Percentiles rank a stretch among this genome's conserved stretches.
These are phyloP conservation scores for Wallacemonas sp. DNA, from an alignment of 208 protist genomes.

Conservation along the genomic window DNA sequence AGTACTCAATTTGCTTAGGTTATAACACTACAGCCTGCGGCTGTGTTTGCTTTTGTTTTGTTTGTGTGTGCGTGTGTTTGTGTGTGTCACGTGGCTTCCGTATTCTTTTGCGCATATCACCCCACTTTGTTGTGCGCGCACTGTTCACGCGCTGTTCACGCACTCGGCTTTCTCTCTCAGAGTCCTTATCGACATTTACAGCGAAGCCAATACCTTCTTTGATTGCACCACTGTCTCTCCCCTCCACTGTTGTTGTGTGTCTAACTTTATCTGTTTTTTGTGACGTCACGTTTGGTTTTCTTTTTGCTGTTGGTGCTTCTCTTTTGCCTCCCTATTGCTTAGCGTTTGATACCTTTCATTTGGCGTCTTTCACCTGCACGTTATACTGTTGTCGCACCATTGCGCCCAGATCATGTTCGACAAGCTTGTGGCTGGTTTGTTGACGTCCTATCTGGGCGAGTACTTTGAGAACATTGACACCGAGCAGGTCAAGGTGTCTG, in stretches of 20 bases:
- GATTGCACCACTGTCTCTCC: neutral
- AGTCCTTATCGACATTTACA: too few relatives aligned
- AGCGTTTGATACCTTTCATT: too few relatives aligned
- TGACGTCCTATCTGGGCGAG: slow-evolving; percentile 78
- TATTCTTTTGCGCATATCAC: too few relatives aligned
- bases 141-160: too few relatives aligned
- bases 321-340: slow-evolving; percentile 10
- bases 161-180: too few relatives aligned
- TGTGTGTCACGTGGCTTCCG: too few relatives aligned
- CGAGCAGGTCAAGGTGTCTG: slow-evolving; percentile 81
- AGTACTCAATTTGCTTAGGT: too few relatives aligned
- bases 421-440: slow-evolving; percentile 68
- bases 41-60: too few relatives aligned
- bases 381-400: neutral
- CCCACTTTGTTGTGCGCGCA: too few relatives aligned
- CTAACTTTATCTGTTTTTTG: neutral
- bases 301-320: slow-evolving; percentile 1
- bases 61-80: too few relatives aligned
- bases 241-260: neutral
- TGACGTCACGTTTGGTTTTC: neutral
- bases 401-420: slow-evolving; percentile 58
- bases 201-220: neutral
- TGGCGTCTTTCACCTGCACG: neutral
- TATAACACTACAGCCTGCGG: too few relatives aligned
- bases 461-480: slow-evolving; percentile 86